Evolutionary conservation across 2,329 filamentous ascomycete genomes (phyloP), one percentile per base, ranked within the genome.

Genomic region (Aschersonia sp.): DNA sequence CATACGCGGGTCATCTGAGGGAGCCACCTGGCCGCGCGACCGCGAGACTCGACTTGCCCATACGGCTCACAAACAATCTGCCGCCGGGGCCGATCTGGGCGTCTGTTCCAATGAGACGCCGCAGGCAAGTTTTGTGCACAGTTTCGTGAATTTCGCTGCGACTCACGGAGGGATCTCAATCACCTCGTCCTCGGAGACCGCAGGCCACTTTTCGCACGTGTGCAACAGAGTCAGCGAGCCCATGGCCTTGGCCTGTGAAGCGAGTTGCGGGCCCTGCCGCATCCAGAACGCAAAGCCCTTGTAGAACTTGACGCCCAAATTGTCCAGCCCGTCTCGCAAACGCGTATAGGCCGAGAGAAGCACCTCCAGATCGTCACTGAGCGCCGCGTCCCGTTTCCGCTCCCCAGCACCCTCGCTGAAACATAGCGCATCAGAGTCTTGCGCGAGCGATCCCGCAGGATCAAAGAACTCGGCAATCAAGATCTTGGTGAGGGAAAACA

Each of bases 281-380:
- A 58, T 29, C 11, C 52, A 56, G 37, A 51, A 58, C 5, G 49
- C 44, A 14, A 56, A 39, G 4, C 56, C 56, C 5, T 49, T 53
- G 31, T 50, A 45, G 29, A 55, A 58, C 14, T 58, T 58, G 14
- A 44, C 46, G 1, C 55, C 55, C 8, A 58, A 14, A 5, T 41
- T 47, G 12, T 49, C 45, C 32, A 54, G 49, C 1, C 44, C 47
- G 10, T 54, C 52, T 30, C 45, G 53, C 43, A 54, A 41, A 5
- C 51, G 51, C 22, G 49, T 47, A 44, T 51, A 55, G 1, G 49
- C 45, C 7, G 49, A 37, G 2, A 53, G 41, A n/a, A 58, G 43
- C 5, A 56, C 47, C 35, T 56, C 49, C 5, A 58, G 39, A n/a
- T 58, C 56, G 1, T 50, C 49, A 9, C 52, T 48, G 5, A 58